These are phyloP conservation scores for Cucurbita maxima DNA, from an alignment of 306 rosid genomes.

Conservation along the genomic window DNA sequence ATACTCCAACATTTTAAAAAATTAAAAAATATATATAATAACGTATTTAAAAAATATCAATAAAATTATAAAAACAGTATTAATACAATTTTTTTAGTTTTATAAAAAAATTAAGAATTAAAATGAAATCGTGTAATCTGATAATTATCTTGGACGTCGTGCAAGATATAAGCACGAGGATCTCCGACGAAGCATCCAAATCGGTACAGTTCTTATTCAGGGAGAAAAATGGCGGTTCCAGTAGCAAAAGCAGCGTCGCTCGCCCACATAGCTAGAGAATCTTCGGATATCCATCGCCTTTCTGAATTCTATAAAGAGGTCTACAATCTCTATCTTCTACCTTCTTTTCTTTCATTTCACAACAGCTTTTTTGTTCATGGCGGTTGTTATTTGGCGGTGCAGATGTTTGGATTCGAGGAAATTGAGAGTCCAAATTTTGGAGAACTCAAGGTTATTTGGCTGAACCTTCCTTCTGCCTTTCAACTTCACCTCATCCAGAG, in stretches of 20 bases:
- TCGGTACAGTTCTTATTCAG: too few relatives aligned
- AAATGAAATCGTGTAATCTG: too few relatives aligned
- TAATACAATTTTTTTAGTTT: too few relatives aligned
- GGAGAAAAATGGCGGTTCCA: slow-evolving; percentile 25
- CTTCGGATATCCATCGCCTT: slow-evolving; percentile 49
- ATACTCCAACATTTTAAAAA: too few relatives aligned
- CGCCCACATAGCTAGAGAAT: slow-evolving; percentile 61
- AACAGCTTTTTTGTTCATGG: neutral
- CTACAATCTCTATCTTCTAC: neutral
- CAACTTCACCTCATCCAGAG: slow-evolving; percentile 58
- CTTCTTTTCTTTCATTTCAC: neutral
- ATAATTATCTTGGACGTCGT: too few relatives aligned
- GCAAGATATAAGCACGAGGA: neutral
- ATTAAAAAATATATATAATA: too few relatives aligned
- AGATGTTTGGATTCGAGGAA: slow-evolving; percentile 70
- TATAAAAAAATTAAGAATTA: too few relatives aligned
- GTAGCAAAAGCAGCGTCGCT: slow-evolving; percentile 26
- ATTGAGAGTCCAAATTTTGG: slow-evolving; percentile 51
- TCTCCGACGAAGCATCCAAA: neutral
- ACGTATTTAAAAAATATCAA: too few relatives aligned
- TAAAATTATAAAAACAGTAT: too few relatives aligned
- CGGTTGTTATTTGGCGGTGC: neutral
- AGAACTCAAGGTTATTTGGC: slow-evolving; percentile 60
- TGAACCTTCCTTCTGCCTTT: slow-evolving; percentile 30
- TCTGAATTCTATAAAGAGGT: slow-evolving; percentile 71